Evolutionary conservation across 176 grass and related monocot genomes (phyloP).

Genomic region (Metroxylon sagu): DNA sequence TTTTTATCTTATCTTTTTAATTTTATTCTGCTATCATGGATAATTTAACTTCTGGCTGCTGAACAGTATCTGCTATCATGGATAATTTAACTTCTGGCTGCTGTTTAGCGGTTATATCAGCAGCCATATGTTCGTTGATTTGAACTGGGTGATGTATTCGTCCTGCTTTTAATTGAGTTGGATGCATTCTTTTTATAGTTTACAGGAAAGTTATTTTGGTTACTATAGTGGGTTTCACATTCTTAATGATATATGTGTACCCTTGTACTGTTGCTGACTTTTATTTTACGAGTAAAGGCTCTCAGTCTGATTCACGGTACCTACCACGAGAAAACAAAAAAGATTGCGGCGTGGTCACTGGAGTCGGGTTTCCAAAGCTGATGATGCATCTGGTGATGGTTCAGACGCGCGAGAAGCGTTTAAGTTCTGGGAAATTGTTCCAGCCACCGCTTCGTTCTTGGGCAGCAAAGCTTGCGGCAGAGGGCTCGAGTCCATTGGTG

Average conservation of each 20-base stretch:
- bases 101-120: no score
- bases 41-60: no score
- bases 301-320: conserved; percentile 66
- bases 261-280: conserved; percentile 3
- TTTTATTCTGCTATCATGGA: no score
- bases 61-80: no score
- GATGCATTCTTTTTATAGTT: no score
- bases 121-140: no score
- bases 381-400: conserved; percentile 62
- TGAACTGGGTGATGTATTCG: no score
- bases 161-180: no score
- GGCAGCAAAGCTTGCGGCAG: conserved; percentile 20
- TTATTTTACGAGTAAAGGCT: conserved; percentile 51
- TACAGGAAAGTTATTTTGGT: no score
- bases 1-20: no score
- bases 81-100: no score
- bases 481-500: conserved; percentile 36
- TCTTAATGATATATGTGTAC: neutral
- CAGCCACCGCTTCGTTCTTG: conserved; percentile 48
- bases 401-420: conserved; percentile 70
- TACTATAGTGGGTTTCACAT: no score
- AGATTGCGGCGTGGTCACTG: conserved; percentile 50
- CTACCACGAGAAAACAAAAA: conserved; percentile 54
- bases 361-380: conserved; percentile 59
- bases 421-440: conserved; percentile 45